These are phyloP conservation scores for Calocybe cyanea DNA, from an alignment of 768 basidiomycete species.

Conservation along the genomic window DNA sequence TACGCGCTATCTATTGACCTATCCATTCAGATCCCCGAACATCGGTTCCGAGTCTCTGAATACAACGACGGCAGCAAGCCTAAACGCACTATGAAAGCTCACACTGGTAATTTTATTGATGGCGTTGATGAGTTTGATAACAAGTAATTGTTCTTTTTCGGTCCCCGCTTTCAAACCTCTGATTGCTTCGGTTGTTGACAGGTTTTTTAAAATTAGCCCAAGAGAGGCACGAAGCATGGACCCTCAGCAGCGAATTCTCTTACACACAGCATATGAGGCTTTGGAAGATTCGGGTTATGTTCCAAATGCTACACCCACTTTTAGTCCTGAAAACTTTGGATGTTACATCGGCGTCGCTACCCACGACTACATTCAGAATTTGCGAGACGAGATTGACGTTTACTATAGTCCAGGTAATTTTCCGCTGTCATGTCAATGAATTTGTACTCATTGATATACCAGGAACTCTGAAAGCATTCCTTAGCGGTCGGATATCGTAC, in stretches of 20 bases:
- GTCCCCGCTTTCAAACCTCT: neutral
- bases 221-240: slow-evolving; percentile 76
- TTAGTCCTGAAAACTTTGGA: slow-evolving; percentile 52
- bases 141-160: slow-evolving; percentile 23
- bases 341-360: slow-evolving; percentile 70
- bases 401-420: slow-evolving; percentile 64
- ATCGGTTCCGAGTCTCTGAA: slow-evolving; percentile 48
- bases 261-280: slow-evolving; percentile 65
- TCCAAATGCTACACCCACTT: slow-evolving; percentile 50
- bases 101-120: slow-evolving; percentile 62
- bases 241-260: slow-evolving; percentile 67
- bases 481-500: slow-evolving; percentile 70
- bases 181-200: slow-evolving; percentile 7
- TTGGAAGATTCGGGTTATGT: slow-evolving; percentile 71
- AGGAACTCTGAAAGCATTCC: slow-evolving; percentile 68
- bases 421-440: neutral
- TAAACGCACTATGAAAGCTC: slow-evolving; percentile 44
- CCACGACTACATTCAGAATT: slow-evolving; percentile 65
- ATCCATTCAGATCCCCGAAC: slow-evolving; percentile 50
- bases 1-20: slow-evolving; percentile 1
- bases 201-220: slow-evolving; percentile 70
- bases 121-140: slow-evolving; percentile 61
- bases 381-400: slow-evolving; percentile 58
- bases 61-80: slow-evolving; percentile 29
- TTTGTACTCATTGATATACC: neutral